Base-by-base conservation (phyloP, 208 protist genomes). In the Strigomonas culicis region DNA sequence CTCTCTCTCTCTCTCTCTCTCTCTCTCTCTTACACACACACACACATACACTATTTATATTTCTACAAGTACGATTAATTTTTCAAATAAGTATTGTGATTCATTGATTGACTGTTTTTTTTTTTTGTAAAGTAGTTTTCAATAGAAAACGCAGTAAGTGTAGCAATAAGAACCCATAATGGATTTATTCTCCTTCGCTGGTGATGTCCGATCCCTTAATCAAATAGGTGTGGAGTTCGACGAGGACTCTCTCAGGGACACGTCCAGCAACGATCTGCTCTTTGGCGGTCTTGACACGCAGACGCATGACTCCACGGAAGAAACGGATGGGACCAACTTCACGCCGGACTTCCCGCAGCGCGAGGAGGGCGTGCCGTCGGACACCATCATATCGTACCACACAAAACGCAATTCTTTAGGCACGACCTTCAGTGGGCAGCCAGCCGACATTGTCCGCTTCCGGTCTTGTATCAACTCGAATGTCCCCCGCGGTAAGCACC, bases 391-490 rank as follows among this genome's bases (percentile, higher is more conserved):
- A 4, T 39, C 34, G 15, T 31, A 56, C 22, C 55, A 44, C 31
- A 2, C 7, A 4, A 36, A 39, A 11, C 28, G 11, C 4, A 60
- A 25, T 22, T 22, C 55, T 8, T 39, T 60, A 24, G 30, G 55
- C 21, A 41, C 22, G 72, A 85, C 78, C 41, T 90, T 77, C 69
- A 86, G 75, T 58, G 83, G 79, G 24, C 72, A 73, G 53, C 83
- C 80, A 11, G 59, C 57, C 24, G 89, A 91, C 59, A 80, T 95
- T 19, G 74, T 87, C 50, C 76, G 66, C 43, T 92, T 95, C 65
- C 75, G 79, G 47, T 89, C 85, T 1, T 95, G 89, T 66, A 91
- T 92, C 39, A 58, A 58, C 24, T 58, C 24, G 52, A 58, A 58
- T 22, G 30, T 28, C 17, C 25, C 21, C 71, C 84, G 10, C 68